A percentile compares a stretch with the other conserved stretches of the same genome.
phyloP scores from a whole-genome alignment of 345 rosid species.

The Isatis tinctoria region DNA sequence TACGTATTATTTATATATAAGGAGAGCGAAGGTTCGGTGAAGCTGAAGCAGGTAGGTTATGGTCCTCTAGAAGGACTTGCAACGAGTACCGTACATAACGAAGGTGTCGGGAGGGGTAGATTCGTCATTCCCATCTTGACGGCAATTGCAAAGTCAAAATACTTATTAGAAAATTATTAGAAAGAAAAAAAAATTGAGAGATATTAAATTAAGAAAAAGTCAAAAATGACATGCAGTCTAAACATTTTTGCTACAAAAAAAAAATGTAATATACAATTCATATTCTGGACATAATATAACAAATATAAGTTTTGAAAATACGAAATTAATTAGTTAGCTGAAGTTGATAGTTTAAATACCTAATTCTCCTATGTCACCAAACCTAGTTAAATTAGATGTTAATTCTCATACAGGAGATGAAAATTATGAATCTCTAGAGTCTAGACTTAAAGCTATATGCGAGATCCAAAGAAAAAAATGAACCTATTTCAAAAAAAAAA shows the following conservation, averaged over 20 bases:
- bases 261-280: neutral
- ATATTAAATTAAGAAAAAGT: constrained; percentile 6
- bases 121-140: neutral
- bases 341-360: constrained; percentile 17
- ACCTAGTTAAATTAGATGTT: constrained; percentile 1
- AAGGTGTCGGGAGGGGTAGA: constrained; percentile 22
- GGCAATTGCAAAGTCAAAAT: constrained; percentile 24
- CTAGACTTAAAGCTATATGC: neutral
- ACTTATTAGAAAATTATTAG: neutral
- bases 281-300: neutral
- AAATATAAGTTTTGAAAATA: neutral
- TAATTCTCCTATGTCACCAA: constrained; percentile 2
- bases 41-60: constrained; percentile 10
- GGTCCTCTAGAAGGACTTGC: constrained; percentile 11
- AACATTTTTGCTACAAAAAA: neutral
- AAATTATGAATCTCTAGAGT: neutral
- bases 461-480: neutral
- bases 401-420: neutral
- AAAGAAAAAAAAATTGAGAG: neutral
- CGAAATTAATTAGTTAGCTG: neutral
- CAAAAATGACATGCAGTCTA: neutral
- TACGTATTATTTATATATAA: neutral
- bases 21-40: constrained; percentile 8
- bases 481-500: neutral
- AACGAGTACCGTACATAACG: constrained; percentile 20